These are phyloP conservation scores for Claviceps quebecensis DNA, from an alignment of 2,329 filamentous ascomycete species.

Conservation along the genomic window DNA sequence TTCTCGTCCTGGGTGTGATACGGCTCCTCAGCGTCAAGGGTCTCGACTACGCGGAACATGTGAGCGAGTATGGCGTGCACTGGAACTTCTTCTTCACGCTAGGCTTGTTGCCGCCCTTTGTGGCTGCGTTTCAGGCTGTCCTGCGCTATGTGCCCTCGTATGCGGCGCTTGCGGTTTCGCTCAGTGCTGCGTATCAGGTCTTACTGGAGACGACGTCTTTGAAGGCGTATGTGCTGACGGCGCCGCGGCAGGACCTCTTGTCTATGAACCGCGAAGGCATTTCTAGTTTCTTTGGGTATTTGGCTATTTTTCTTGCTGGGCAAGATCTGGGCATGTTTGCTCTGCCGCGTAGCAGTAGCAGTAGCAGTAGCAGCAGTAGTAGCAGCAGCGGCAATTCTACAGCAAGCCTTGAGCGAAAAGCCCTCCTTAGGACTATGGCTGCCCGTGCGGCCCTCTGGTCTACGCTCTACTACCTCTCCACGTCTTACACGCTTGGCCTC, in stretches of 20 bases:
- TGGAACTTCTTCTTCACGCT: slow-evolving; percentile 99
- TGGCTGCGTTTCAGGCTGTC: slow-evolving; percentile 65
- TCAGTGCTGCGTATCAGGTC: slow-evolving; percentile 60
- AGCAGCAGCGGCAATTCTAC: slow-evolving; percentile 31
- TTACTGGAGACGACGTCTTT: slow-evolving; percentile 63
- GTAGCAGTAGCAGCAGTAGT: slow-evolving; percentile 29
- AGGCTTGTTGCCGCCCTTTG: slow-evolving; percentile 74
- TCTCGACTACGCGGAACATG: slow-evolving; percentile 90
- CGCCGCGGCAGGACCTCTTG: slow-evolving; percentile 62
- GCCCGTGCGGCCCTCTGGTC: slow-evolving; percentile 56
- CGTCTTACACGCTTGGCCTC: slow-evolving; percentile 55
- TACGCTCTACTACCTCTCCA: slow-evolving; percentile 53
- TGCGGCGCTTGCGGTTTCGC: slow-evolving; percentile 54
- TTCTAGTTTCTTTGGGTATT: slow-evolving; percentile 88
- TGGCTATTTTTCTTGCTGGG: slow-evolving; percentile 86
- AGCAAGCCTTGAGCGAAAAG: slow-evolving; percentile 34
- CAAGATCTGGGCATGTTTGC: slow-evolving; percentile 71
- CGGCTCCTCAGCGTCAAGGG: slow-evolving; percentile 84
- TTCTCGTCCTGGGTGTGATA: slow-evolving; percentile 66
- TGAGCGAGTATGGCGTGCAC: slow-evolving; percentile 93
- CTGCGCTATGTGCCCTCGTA: slow-evolving; percentile 62
- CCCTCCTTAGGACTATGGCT: slow-evolving; percentile 48
- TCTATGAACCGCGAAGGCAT: slow-evolving; percentile 90
- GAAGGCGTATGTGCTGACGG: slow-evolving; percentile 69
- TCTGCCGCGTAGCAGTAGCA: slow-evolving; percentile 45